These are phyloP conservation scores for Saccharomycopsis fibuligera DNA, from an alignment of 805 yeast genomes.

Conservation along the genomic window DNA sequence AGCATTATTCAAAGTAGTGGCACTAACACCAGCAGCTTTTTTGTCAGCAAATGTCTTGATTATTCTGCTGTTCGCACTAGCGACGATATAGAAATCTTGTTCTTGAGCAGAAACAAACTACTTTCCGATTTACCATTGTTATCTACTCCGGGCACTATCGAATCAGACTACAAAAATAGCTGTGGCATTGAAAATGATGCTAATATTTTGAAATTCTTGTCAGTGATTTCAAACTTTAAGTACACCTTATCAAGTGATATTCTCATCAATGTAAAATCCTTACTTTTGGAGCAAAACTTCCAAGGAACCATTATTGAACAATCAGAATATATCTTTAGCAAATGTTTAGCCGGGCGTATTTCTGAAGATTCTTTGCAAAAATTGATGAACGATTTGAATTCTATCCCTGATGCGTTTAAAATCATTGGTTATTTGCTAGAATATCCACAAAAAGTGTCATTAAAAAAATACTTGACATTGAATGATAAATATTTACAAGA, in stretches of 20 bases:
- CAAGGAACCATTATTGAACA: slow-evolving; percentile 29
- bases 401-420: slow-evolving; percentile 32
- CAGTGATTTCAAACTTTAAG: slow-evolving; percentile 35
- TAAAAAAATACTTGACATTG: neutral
- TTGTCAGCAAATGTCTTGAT: slow-evolving; percentile 31
- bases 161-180: slow-evolving; percentile 26
- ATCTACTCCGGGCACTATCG: slow-evolving; percentile 20
- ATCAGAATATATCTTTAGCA: slow-evolving; percentile 34
- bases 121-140: slow-evolving; percentile 25
- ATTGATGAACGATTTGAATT: slow-evolving; percentile 36
- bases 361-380: slow-evolving; percentile 33
- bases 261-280: slow-evolving; percentile 30
- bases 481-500: slow-evolving; percentile 4
- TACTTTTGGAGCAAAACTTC: slow-evolving; percentile 29
- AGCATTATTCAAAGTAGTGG: slow-evolving; percentile 22
- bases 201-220: slow-evolving; percentile 27
- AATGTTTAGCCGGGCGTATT: slow-evolving; percentile 35
- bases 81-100: slow-evolving; percentile 31
- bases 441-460: slow-evolving; percentile 22
- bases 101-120: slow-evolving; percentile 29
- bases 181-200: slow-evolving; percentile 25
- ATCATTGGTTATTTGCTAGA: slow-evolving; percentile 34
- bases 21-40: no score
- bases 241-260: slow-evolving; percentile 34
- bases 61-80: slow-evolving; percentile 31